A percentile compares a stretch with the other conserved stretches of the same genome.
Conservation (phyloP, 2,329 filamentous ascomycete genomes). For the Ceratocystis harringtonii region DNA sequence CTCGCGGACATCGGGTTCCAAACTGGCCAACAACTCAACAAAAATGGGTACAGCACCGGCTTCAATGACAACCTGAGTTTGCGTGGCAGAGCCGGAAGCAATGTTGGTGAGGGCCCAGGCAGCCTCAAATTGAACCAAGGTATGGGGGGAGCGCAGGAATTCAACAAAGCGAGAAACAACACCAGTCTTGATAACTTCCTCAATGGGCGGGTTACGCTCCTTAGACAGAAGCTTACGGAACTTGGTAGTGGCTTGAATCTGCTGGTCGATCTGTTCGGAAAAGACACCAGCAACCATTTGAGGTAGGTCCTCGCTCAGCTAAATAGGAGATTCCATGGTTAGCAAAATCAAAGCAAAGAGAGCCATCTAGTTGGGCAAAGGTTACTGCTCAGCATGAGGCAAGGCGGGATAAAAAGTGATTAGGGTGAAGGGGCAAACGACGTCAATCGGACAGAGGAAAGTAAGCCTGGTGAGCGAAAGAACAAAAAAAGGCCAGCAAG, state of each 20-base stretch:
- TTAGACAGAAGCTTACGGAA: slow-evolving; percentile 97
- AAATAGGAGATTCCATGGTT: slow-evolving; percentile 13
- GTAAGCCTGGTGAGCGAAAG: not conserved
- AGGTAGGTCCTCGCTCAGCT: slow-evolving; percentile 96
- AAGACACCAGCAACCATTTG: slow-evolving; percentile 97
- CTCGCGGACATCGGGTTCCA: slow-evolving; percentile 92
- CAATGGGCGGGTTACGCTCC: slow-evolving; percentile 96
- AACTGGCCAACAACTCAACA: slow-evolving; percentile 86
- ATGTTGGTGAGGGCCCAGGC: slow-evolving; percentile 99
- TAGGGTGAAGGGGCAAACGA: slow-evolving; percentile 12
- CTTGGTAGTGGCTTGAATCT: slow-evolving; percentile 95
- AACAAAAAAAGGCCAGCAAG: not conserved
- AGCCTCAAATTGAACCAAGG: slow-evolving; percentile 95
- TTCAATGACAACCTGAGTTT: slow-evolving; percentile 98
- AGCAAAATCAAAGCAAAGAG: not conserved
- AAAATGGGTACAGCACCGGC: slow-evolving; percentile 97
- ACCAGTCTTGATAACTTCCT: slow-evolving; percentile 97
- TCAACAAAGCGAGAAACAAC: slow-evolving; percentile 96
- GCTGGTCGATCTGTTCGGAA: slow-evolving; percentile 93
- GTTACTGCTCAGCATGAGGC: not conserved
- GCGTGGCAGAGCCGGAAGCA: slow-evolving; percentile 87
- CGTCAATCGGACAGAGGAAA: not conserved
- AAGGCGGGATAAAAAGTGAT: not conserved
- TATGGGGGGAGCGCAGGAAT: slow-evolving; percentile 94
- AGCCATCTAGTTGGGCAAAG: not conserved